Conservation (phyloP, 148 eudicot species). For the Amaranthus cruentus region DNA sequence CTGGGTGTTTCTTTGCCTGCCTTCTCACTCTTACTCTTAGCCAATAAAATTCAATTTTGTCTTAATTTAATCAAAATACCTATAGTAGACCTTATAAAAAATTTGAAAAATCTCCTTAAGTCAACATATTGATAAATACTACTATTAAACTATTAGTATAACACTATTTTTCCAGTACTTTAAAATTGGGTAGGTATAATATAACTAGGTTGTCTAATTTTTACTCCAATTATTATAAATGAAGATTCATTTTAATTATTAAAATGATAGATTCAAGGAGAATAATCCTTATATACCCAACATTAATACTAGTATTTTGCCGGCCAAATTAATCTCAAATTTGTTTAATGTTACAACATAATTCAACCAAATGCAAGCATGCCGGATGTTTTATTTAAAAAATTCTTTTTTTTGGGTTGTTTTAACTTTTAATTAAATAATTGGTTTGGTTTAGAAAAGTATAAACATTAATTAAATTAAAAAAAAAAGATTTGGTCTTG, state of each 20-base stretch:
- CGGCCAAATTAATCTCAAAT: too few species aligned
- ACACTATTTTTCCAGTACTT: background rate
- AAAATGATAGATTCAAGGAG: background rate
- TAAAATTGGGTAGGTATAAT: background rate
- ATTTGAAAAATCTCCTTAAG: too few species aligned
- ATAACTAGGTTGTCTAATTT: background rate
- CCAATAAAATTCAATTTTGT: constrained; percentile 17
- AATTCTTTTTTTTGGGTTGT: too few species aligned
- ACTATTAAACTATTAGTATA: background rate
- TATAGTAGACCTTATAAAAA: constrained; percentile 2
- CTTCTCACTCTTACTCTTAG: constrained; percentile 12
- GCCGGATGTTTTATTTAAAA: too few species aligned
- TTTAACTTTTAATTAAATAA: too few species aligned
- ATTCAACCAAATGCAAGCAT: too few species aligned
- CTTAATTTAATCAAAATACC: constrained; percentile 2
- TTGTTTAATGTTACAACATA: too few species aligned
- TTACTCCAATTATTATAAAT: too few species aligned
- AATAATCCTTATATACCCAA: too few species aligned
- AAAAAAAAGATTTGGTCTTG: constrained; percentile 37
- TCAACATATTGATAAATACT: too few species aligned
- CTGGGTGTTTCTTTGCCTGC: constrained; percentile 17
- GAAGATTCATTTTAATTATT: constrained; percentile 8
- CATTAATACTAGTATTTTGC: too few species aligned
- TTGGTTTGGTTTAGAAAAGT: too few species aligned
- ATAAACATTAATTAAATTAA: constrained; percentile 11